These are phyloP conservation scores for Acacia melanoxylon DNA, from an alignment of 306 rosid species.

Conservation along the genomic window DNA sequence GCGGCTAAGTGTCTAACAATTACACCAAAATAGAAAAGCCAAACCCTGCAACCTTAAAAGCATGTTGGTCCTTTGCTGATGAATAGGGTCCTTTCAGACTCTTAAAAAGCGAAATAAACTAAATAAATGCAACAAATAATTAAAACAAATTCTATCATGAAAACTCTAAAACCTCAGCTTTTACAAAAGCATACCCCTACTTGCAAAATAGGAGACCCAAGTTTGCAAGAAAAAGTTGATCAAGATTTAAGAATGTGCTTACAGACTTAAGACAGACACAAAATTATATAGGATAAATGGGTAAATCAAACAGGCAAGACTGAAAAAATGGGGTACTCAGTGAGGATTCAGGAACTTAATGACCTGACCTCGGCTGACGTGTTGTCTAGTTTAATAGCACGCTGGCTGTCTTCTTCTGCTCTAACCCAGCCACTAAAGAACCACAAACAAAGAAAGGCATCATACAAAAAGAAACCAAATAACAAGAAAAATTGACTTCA, in stretches of 20 bases:
- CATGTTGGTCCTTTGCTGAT: too few species aligned
- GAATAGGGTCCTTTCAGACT: too few species aligned
- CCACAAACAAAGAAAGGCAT: neutral
- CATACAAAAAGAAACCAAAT: neutral
- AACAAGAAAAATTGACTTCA: neutral
- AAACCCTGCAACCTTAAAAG: too few species aligned
- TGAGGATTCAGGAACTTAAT: neutral
- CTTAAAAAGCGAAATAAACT: neutral
- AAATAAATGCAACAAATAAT: neutral
- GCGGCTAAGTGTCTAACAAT: too few species aligned
- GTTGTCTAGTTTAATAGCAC: slow-evolving; percentile 75
- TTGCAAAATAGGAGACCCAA: too few species aligned
- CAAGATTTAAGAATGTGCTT: neutral
- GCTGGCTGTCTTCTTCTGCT: slow-evolving; percentile 75
- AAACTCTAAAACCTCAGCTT: neutral
- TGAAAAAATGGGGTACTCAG: neutral
- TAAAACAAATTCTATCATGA: slow-evolving; percentile 3
- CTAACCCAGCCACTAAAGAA: slow-evolving; percentile 74
- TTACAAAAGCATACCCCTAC: neutral
- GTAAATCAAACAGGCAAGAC: neutral
- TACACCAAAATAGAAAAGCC: too few species aligned
- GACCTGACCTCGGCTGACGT: slow-evolving; percentile 83
- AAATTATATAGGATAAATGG: slow-evolving; percentile 20
- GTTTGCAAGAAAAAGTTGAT: neutral
- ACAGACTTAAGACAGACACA: neutral